phyloP scores from a whole-genome alignment of 805 yeast species.

The Yarrowia keelungensis region DNA sequence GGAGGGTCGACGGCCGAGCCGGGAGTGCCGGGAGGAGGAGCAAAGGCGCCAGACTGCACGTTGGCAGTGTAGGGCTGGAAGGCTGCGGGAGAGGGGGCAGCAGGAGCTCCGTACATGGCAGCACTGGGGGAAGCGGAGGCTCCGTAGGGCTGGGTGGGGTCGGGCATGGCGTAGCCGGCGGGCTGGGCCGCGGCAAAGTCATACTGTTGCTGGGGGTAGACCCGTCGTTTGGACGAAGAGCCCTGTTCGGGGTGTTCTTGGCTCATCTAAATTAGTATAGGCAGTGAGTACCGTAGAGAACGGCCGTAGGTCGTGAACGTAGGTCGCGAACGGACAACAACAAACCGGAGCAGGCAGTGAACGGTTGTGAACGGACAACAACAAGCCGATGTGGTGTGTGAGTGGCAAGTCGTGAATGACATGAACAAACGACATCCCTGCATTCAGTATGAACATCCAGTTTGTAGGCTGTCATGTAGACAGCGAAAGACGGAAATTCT shows the following conservation, averaged over 20 bases:
- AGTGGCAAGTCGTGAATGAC: too few species aligned
- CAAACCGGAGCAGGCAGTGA: too few species aligned
- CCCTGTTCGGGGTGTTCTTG: slow-evolving; percentile 35
- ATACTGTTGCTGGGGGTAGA: slow-evolving; percentile 59
- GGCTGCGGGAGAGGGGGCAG: slow-evolving; percentile 42
- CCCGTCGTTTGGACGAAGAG: slow-evolving; percentile 50
- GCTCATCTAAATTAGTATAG: slow-evolving; percentile 28
- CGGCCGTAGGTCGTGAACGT: background rate
- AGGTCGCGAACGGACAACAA: too few species aligned
- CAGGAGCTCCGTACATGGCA: slow-evolving; percentile 43
- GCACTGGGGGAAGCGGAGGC: slow-evolving; percentile 35
- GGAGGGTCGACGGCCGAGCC: slow-evolving; percentile 41
- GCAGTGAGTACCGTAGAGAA: background rate
- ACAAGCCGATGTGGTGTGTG: too few species aligned
- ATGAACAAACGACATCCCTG: too few species aligned
- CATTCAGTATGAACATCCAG: too few species aligned
- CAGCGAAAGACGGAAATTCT: too few species aligned
- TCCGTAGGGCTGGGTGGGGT: slow-evolving; percentile 39
- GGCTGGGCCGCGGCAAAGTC: slow-evolving; percentile 47
- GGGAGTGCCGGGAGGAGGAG: slow-evolving; percentile 42
- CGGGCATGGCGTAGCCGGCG: slow-evolving; percentile 37
- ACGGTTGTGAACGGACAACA: too few species aligned
- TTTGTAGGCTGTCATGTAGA: too few species aligned
- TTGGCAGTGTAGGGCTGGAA: slow-evolving; percentile 42
- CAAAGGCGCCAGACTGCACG: slow-evolving; percentile 41